Evolutionary conservation across 176 grass and related monocot genomes (phyloP).

Genomic region (Carex pumila): DNA sequence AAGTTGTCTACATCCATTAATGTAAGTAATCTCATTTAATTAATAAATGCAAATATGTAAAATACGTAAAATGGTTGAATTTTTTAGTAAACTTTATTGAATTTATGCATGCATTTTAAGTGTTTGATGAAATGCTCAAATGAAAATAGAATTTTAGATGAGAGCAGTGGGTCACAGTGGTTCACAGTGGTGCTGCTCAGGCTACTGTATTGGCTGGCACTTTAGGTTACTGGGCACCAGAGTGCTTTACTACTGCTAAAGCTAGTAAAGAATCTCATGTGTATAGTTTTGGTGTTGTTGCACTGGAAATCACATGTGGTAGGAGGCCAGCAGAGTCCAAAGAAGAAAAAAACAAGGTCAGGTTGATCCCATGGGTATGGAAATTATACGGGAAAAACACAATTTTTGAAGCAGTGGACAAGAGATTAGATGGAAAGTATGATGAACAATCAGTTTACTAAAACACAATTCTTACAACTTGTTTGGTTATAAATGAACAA

Average conservation of each 20-base stretch:
- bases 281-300: conserved; percentile 75
- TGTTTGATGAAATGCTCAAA: too few species aligned
- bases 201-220: conserved; percentile 65
- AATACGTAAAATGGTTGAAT: too few species aligned
- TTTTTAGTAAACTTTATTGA: too few species aligned
- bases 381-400: conserved; percentile 54
- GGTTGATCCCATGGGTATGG: conserved; percentile 64
- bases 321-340: conserved; percentile 40
- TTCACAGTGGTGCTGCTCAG: conserved; percentile 31
- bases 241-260: conserved; percentile 54
- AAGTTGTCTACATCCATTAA: too few species aligned
- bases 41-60: too few species aligned
- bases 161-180: too few species aligned
- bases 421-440: conserved; percentile 37
- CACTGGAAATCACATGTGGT: conserved; percentile 62
- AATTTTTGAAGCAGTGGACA: conserved; percentile 54
- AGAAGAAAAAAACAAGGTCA: conserved; percentile 28
- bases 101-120: too few species aligned
- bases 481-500: too few species aligned
- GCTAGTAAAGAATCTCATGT: conserved; percentile 54
- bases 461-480: too few species aligned
- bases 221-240: conserved; percentile 62
- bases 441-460: background rate
- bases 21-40: too few species aligned
- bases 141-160: too few species aligned